Conservation (phyloP, 371 early-diverging fungal genomes). For the Saksenaea vasiformis region DNA sequence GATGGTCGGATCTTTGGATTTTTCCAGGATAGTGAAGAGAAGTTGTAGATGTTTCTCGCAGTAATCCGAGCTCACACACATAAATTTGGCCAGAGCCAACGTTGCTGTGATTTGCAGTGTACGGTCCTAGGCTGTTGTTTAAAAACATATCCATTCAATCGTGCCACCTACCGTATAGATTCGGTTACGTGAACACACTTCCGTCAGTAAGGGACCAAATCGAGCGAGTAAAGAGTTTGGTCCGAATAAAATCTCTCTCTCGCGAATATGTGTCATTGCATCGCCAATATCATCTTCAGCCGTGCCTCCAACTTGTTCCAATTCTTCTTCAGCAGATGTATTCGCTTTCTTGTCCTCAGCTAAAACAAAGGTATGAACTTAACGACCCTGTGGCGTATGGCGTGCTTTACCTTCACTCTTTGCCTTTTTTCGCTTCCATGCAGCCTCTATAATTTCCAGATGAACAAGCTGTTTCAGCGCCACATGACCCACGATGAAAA, state of each 20-base stretch:
- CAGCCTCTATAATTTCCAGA: slow-evolving; percentile 87
- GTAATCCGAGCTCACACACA: slow-evolving; percentile 93
- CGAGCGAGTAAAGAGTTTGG: slow-evolving; percentile 71
- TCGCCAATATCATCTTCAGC: slow-evolving; percentile 96
- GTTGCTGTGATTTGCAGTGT: slow-evolving; percentile 83
- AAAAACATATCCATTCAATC: background rate
- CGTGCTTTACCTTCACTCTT: slow-evolving; percentile 26
- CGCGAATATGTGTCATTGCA: slow-evolving; percentile 80
- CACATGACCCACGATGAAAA: slow-evolving; percentile 93
- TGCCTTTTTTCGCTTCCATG: slow-evolving; percentile 76
- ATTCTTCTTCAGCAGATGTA: slow-evolving; percentile 64
- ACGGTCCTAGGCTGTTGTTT: slow-evolving; percentile 56
- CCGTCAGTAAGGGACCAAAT: slow-evolving; percentile 82
- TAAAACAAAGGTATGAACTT: background rate
- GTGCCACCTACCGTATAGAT: slow-evolving; percentile 68
- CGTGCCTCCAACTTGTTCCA: slow-evolving; percentile 90
- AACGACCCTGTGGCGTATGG: background rate
- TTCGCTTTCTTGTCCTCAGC: slow-evolving; percentile 19
- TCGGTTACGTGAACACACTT: slow-evolving; percentile 81
- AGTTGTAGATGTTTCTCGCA: slow-evolving; percentile 93
- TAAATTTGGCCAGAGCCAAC: slow-evolving; percentile 89
- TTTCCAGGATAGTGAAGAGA: slow-evolving; percentile 87
- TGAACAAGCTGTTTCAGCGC: slow-evolving; percentile 95
- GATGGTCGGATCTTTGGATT: slow-evolving; percentile 75
- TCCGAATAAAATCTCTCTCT: slow-evolving; percentile 88